phyloP scores from a whole-genome alignment of 768 basidiomycete species.

The Kwoniella dejecticola region DNA sequence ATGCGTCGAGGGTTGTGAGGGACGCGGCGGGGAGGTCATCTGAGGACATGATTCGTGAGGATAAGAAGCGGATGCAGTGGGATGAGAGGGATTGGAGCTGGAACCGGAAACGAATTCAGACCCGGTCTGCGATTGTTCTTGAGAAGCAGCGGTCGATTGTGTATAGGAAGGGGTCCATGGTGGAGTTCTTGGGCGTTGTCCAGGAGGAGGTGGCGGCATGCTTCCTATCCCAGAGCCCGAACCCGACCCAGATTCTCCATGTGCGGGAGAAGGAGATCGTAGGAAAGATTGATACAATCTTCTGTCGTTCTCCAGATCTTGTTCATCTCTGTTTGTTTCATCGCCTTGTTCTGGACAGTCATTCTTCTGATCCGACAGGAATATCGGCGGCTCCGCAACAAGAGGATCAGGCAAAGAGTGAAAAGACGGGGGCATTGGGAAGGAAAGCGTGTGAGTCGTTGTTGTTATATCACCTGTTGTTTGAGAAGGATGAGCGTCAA shows the following conservation, averaged over 20 bases:
- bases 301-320: conserved; percentile 9
- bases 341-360: background rate
- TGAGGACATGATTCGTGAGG: too few relatives aligned
- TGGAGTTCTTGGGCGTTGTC: background rate
- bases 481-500: conserved; percentile 16
- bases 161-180: conserved; percentile 7
- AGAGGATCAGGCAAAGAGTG: conserved; percentile 7
- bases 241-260: background rate
- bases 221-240: conserved; percentile 5
- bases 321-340: background rate
- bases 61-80: too few relatives aligned
- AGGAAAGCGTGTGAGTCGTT: conserved; percentile 18
- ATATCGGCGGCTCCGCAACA: background rate
- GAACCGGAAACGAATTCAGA: background rate
- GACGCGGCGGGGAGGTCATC: too few relatives aligned
- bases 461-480: conserved; percentile 27
- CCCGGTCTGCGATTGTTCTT: background rate
- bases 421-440: conserved; percentile 22
- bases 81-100: background rate
- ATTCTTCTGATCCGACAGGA: too few relatives aligned
- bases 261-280: conserved; percentile 13
- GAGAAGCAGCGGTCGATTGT: background rate
- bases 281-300: conserved; percentile 13
- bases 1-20: too few relatives aligned
- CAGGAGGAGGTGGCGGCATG: conserved; percentile 8